Conservation (phyloP, 2,329 filamentous ascomycete species). For the Septoria petroselini region DNA sequence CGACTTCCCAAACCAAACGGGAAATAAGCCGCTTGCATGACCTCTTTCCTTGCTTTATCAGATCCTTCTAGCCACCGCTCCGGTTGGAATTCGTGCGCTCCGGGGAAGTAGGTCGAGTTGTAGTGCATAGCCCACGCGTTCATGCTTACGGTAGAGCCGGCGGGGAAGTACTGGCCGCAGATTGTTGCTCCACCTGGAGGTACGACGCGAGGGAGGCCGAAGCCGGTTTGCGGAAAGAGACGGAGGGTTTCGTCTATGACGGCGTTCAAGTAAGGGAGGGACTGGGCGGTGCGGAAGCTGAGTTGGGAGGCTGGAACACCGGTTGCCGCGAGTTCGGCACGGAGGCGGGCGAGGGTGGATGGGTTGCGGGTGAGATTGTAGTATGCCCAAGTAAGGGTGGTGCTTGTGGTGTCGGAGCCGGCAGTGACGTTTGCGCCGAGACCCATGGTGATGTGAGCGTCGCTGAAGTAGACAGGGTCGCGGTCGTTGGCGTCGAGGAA, state of each 20-base stretch:
- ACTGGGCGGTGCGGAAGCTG: slow-evolving; percentile 7
- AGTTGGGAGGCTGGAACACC: background rate
- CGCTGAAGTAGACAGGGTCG: slow-evolving; percentile 40
- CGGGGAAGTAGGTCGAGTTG: slow-evolving; percentile 39
- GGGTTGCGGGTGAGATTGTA: slow-evolving; percentile 35
- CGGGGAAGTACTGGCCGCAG: slow-evolving; percentile 42
- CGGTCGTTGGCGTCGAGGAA: slow-evolving; percentile 39
- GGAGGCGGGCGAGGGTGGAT: slow-evolving; percentile 26
- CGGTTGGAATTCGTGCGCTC: slow-evolving; percentile 41
- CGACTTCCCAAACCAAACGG: slow-evolving; percentile 15
- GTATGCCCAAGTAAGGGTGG: slow-evolving; percentile 34
- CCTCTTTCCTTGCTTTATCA: background rate
- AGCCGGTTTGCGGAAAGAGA: slow-evolving; percentile 24
- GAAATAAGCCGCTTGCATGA: slow-evolving; percentile 15
- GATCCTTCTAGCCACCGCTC: slow-evolving; percentile 46
- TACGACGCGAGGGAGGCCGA: slow-evolving; percentile 16
- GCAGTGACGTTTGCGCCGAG: slow-evolving; percentile 27
- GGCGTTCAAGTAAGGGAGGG: slow-evolving; percentile 14
- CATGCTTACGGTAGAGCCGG: slow-evolving; percentile 44
- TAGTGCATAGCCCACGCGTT: slow-evolving; percentile 45
- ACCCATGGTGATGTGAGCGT: slow-evolving; percentile 38
- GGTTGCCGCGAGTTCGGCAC: slow-evolving; percentile 12
- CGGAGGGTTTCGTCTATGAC: slow-evolving; percentile 27
- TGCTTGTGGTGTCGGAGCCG: slow-evolving; percentile 38
- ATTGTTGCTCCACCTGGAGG: slow-evolving; percentile 17